phyloP scores from a whole-genome alignment of 2,329 filamentous ascomycete genomes.

The Mycocentrospora acerina region DNA sequence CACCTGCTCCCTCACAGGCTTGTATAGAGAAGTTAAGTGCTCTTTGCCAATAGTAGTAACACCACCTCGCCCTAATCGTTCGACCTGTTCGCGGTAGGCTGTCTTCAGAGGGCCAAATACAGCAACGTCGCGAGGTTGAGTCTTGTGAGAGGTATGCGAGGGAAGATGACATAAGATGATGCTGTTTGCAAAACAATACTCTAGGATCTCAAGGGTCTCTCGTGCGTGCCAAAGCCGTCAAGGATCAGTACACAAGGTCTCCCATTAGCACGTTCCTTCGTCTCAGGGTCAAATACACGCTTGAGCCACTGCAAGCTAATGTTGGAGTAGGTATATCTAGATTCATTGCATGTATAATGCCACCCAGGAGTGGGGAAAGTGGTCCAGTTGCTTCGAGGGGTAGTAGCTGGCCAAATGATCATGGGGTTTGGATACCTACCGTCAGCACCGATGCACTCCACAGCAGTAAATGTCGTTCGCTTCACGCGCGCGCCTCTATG shows the following conservation, averaged over 20 bases:
- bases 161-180: constrained; percentile 14
- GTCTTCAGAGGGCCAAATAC: constrained; percentile 12
- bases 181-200: constrained; percentile 36
- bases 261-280: constrained; percentile 28
- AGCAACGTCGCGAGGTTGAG: constrained; percentile 9
- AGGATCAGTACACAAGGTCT: constrained; percentile 38
- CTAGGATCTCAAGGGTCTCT: constrained; percentile 38
- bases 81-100: constrained; percentile 14
- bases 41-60: constrained; percentile 11
- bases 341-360: too few species aligned
- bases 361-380: too few species aligned
- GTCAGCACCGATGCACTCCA: constrained; percentile 13
- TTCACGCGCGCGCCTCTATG: constrained; percentile 16
- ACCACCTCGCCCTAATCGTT: constrained; percentile 7
- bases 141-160: constrained; percentile 16
- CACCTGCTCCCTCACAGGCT: constrained; percentile 14
- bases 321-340: constrained; percentile 30
- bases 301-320: constrained; percentile 42
- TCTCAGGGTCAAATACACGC: constrained; percentile 39
- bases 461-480: constrained; percentile 11
- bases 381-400: too few species aligned
- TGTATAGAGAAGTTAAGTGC: constrained; percentile 21
- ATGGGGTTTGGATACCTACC: constrained; percentile 15
- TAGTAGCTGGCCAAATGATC: too few species aligned
- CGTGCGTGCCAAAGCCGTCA: constrained; percentile 40